Evolutionary conservation across 495 filamentous ascomycete species (phyloP).

Genomic region (Hypoxylon lienhwacheense): DNA sequence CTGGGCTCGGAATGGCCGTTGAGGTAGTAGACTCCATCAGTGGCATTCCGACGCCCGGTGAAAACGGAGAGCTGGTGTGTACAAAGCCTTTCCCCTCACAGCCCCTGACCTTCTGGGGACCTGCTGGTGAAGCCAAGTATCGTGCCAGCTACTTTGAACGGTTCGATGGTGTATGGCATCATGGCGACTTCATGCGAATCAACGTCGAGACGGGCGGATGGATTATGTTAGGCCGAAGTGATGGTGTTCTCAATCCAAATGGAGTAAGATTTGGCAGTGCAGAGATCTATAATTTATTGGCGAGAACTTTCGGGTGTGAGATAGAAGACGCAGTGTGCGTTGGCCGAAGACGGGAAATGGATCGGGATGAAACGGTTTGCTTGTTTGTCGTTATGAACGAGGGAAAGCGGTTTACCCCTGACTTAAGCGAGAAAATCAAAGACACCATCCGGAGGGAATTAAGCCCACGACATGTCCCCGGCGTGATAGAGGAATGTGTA

Average conservation of each 20-base stretch:
- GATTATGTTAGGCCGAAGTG: slow-evolving; percentile 74
- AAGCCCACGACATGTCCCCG: slow-evolving; percentile 83
- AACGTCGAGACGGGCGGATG: slow-evolving; percentile 74
- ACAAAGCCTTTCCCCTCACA: slow-evolving; percentile 84
- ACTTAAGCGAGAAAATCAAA: slow-evolving; percentile 63
- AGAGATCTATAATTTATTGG: slow-evolving; percentile 90
- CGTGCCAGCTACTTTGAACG: slow-evolving; percentile 82
- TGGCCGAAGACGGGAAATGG: slow-evolving; percentile 69
- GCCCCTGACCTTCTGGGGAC: slow-evolving; percentile 84
- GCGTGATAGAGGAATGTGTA: slow-evolving; percentile 71
- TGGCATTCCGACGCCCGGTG: slow-evolving; percentile 56
- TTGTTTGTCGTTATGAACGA: slow-evolving; percentile 78
- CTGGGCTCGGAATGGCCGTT: slow-evolving; percentile 89
- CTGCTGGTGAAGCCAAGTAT: slow-evolving; percentile 71
- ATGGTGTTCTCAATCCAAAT: slow-evolving; percentile 77
- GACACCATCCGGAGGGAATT: slow-evolving; percentile 68
- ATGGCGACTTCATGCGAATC: slow-evolving; percentile 88
- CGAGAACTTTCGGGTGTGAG: slow-evolving; percentile 73
- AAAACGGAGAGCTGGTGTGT: slow-evolving; percentile 91
- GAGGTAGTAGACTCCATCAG: slow-evolving; percentile 67
- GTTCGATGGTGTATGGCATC: slow-evolving; percentile 81
- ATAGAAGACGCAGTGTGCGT: slow-evolving; percentile 85
- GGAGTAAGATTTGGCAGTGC: slow-evolving; percentile 78
- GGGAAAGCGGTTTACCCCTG: slow-evolving; percentile 50
- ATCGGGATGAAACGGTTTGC: slow-evolving; percentile 82